Conservation (phyloP, 164 flowering plant genomes). For the Cinnamomum micranthum region DNA sequence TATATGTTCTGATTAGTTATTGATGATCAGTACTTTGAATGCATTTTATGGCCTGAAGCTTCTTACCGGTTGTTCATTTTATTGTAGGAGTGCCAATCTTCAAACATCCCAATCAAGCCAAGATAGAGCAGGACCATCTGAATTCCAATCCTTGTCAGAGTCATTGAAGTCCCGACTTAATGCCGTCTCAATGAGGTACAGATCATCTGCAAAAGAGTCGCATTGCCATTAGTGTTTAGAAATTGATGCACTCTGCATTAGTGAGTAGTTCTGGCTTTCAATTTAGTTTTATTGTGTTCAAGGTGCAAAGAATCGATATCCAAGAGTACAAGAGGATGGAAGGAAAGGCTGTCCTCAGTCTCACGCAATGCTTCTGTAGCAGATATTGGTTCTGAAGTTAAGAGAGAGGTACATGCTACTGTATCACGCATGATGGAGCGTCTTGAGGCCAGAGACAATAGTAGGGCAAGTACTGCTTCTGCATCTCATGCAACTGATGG, state of each 20-base stretch:
- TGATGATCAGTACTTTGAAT: background rate
- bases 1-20: background rate
- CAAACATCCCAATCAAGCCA: constrained; percentile 44
- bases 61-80: background rate
- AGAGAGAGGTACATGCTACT: constrained; percentile 55
- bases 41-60: background rate
- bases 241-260: background rate
- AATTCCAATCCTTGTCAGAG: constrained; percentile 73
- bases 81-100: constrained; percentile 32
- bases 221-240: too few relatives aligned
- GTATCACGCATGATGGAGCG: constrained; percentile 58
- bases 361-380: constrained; percentile 53
- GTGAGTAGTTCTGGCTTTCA: background rate
- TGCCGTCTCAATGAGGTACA: constrained; percentile 64
- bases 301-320: constrained; percentile 76
- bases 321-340: constrained; percentile 79
- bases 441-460: constrained; percentile 43
- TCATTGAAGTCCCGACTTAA: constrained; percentile 65
- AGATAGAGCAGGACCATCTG: constrained; percentile 85
- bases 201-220: background rate
- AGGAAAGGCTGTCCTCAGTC: constrained; percentile 71
- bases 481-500: constrained; percentile 21
- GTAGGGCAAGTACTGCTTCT: constrained; percentile 25
- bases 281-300: constrained; percentile 1
- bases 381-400: constrained; percentile 53